These are phyloP conservation scores for Chrysosphaeria jannelii DNA, from an alignment of 2,329 filamentous ascomycete species.

Conservation along the genomic window DNA sequence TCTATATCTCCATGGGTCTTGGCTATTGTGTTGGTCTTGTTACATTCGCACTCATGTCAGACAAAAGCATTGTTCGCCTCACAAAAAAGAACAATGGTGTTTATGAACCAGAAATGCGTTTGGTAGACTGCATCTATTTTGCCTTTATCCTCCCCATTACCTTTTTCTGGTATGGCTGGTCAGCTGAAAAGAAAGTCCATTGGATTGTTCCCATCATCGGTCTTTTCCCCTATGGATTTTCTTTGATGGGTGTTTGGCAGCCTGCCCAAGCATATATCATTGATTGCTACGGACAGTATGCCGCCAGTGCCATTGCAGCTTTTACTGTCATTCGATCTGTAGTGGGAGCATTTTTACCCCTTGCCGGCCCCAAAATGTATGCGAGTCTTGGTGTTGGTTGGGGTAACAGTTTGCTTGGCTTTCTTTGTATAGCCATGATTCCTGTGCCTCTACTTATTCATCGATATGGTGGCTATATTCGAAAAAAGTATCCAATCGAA, in stretches of 20 bases:
- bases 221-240: slow-evolving; percentile 8
- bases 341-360: slow-evolving; percentile 24
- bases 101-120: slow-evolving; percentile 10
- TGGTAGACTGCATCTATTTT: slow-evolving; percentile 9
- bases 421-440: slow-evolving; percentile 19
- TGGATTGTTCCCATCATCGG: slow-evolving; percentile 4
- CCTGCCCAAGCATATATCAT: slow-evolving; percentile 20
- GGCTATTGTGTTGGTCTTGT: slow-evolving; percentile 6
- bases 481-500: slow-evolving; percentile 3
- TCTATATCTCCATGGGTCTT: slow-evolving; percentile 17
- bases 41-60: slow-evolving; percentile 9
- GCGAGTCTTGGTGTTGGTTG: slow-evolving; percentile 19
- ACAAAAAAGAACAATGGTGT: slow-evolving; percentile 11
- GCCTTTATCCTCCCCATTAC: slow-evolving; percentile 9
- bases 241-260: slow-evolving; percentile 9
- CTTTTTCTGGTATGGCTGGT: slow-evolving; percentile 13
- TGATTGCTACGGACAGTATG: slow-evolving; percentile 24
- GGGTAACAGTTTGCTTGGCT: slow-evolving; percentile 11
- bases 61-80: slow-evolving; percentile 11
- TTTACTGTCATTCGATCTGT: slow-evolving; percentile 24
- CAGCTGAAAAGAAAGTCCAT: slow-evolving; percentile 6
- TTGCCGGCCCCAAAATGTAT: slow-evolving; percentile 25
- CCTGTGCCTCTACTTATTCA: slow-evolving; percentile 22
- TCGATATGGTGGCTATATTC: slow-evolving; percentile 13
- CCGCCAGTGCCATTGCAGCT: slow-evolving; percentile 28